These are phyloP conservation scores for Monoraphidium neglectum DNA, from an alignment of 139 green algal species.

Conservation along the genomic window DNA sequence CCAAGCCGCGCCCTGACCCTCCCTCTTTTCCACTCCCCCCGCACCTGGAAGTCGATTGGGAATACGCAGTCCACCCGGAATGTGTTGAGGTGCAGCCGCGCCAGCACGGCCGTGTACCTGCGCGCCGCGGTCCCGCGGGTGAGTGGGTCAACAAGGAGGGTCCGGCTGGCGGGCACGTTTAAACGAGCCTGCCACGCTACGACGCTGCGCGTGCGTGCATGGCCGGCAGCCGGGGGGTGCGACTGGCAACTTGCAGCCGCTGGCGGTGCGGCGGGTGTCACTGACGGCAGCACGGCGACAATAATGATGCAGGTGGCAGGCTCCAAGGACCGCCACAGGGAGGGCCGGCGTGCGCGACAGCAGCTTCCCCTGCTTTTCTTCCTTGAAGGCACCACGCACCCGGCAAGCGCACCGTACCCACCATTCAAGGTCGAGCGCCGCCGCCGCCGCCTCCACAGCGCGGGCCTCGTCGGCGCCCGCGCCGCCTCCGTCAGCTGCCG, in stretches of 20 bases:
- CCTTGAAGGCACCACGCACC: background rate
- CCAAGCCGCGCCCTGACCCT: too few species aligned
- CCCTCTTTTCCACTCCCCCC: too few species aligned
- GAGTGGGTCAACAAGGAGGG: background rate
- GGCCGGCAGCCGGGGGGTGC: background rate
- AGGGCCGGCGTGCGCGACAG: too few species aligned
- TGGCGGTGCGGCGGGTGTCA: too few species aligned
- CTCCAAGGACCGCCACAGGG: too few species aligned
- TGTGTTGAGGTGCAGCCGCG: conserved; percentile 55
- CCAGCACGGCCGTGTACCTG: conserved; percentile 47
- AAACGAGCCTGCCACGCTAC: background rate
- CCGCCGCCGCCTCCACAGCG: background rate
- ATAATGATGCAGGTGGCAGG: background rate
- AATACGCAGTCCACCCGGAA: conserved; percentile 41
- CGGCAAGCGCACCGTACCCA: background rate
- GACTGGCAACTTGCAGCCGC: background rate
- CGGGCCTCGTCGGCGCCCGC: background rate
- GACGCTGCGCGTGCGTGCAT: background rate
- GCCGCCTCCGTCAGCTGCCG: background rate
- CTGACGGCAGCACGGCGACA: background rate
- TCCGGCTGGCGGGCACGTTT: background rate
- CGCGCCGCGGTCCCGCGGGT: conserved; percentile 1
- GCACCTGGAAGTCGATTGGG: conserved; percentile 3
- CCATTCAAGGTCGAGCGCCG: background rate
- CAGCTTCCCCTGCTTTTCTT: too few species aligned